These are phyloP conservation scores for Eustoma russellianum DNA, from an alignment of 257 asterid genomes.

Conservation along the genomic window DNA sequence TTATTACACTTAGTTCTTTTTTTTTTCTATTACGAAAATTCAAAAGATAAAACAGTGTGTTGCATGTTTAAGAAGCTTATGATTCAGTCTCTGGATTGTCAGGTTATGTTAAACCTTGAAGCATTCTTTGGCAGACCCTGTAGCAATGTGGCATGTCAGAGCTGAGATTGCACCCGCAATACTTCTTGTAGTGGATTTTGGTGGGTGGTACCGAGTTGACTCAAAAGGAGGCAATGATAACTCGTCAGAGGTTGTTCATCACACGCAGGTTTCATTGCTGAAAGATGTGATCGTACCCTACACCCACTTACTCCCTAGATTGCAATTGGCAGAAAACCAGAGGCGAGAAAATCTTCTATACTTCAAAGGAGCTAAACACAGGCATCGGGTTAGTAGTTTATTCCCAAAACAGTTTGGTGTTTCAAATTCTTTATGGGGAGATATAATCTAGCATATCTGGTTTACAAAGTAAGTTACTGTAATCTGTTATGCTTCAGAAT, in stretches of 20 bases:
- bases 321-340: slow-evolving; percentile 44
- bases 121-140: slow-evolving; percentile 99
- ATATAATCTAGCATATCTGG: neutral
- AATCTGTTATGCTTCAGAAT: neutral
- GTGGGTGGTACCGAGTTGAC: slow-evolving; percentile 87
- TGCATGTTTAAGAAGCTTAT: slow-evolving; percentile 51
- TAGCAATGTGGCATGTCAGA: slow-evolving; percentile 88
- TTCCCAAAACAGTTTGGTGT: slow-evolving; percentile 7
- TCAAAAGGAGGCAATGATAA: slow-evolving; percentile 41
- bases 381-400: slow-evolving; percentile 74
- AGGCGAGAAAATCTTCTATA: slow-evolving; percentile 62
- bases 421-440: neutral
- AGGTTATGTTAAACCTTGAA: slow-evolving; percentile 88
- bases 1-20: neutral
- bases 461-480: neutral
- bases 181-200: slow-evolving; percentile 92
- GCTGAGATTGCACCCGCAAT: slow-evolving; percentile 79
- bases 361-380: slow-evolving; percentile 94
- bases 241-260: slow-evolving; percentile 58
- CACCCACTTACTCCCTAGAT: slow-evolving; percentile 76
- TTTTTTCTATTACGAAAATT: neutral
- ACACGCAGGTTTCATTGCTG: slow-evolving; percentile 79
- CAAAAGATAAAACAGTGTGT: neutral
- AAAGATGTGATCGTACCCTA: slow-evolving; percentile 91
- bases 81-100: slow-evolving; percentile 61